Evolutionary conservation across 1,139 yeast genomes (phyloP).

Genomic region (Blastobotrys niveus): DNA sequence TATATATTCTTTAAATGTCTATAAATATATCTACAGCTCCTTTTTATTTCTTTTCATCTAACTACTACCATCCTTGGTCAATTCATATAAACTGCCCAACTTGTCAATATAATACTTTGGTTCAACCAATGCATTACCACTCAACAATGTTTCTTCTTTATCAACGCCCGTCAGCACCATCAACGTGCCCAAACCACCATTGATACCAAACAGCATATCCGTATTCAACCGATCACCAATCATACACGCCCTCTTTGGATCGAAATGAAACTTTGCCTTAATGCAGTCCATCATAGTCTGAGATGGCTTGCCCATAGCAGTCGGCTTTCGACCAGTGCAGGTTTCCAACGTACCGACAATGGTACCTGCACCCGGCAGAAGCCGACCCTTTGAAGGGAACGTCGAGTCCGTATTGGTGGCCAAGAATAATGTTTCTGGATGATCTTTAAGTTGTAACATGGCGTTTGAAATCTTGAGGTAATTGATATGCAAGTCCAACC

Average conservation of each 20-base stretch:
- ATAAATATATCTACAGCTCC: neutral
- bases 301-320: constrained; percentile 88
- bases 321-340: constrained; percentile 70
- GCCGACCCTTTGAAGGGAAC: constrained; percentile 79
- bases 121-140: constrained; percentile 39
- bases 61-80: neutral
- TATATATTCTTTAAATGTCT: neutral
- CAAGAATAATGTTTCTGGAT: constrained; percentile 61
- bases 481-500: constrained; percentile 69
- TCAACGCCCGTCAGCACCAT: constrained; percentile 90
- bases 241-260: constrained; percentile 72
- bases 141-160: constrained; percentile 53
- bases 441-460: constrained; percentile 65
- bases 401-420: constrained; percentile 98
- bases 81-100: constrained; percentile 69
- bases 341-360: constrained; percentile 73
- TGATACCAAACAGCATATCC: constrained; percentile 85
- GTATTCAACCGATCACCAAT: constrained; percentile 94
- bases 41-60: neutral
- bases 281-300: constrained; percentile 88
- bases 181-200: constrained; percentile 77
- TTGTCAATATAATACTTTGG: constrained; percentile 71
- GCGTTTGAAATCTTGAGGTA: constrained; percentile 79
- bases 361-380: constrained; percentile 94
- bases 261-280: constrained; percentile 57